Base-by-base conservation (phyloP, 345 rosid genomes). In the Salix udensis region DNA sequence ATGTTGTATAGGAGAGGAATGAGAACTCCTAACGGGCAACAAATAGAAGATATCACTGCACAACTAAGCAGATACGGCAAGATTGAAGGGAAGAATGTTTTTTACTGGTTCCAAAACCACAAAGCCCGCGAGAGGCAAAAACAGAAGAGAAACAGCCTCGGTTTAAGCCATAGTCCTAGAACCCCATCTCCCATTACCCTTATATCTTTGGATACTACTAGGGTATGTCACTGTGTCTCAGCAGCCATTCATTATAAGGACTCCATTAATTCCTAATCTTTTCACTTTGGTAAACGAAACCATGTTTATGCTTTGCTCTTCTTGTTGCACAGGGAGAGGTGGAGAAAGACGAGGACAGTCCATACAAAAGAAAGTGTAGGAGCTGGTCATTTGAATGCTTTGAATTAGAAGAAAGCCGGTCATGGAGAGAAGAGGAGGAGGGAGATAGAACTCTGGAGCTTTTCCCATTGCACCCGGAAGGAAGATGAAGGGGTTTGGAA, bases 91-190 rank as follows among this genome's bases (percentile, higher is more conserved):
- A 96, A 96, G 71, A 96, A 96, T 75, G 98, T 96, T 39, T 96
- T 96, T 74, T 96, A 96, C 79, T 96, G 99, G 99, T 96, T 96
- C 80, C 99, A 96, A 65, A 96, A 96, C 86, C 97, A 91, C 87
- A 96, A 96, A 89, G 99, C 99, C 4, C 94, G 98, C 4, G 99
- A 93, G 90, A 89, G 98, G 74, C 99, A 96, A 74, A 96, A 96
- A 83, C 96, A 88, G 83, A 95, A 95, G 83, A 93, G 98, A 71
- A 91, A 80, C 85, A 88, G 86, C 62, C 89, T 90, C 48, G 89
- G 88, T 70, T 76, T 91, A 68, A 81, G 74, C 71, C 93, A 87
- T 70, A 82, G 80, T 82, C 82, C 89, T 12, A 74, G 80, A 80
- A 85, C 83, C 64, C 80, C 88, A 40, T 21, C 80, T 67, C 67